These are phyloP conservation scores for Garcileccinum viscosum DNA, from an alignment of 1,284 basidiomycete genomes.

Conservation along the genomic window DNA sequence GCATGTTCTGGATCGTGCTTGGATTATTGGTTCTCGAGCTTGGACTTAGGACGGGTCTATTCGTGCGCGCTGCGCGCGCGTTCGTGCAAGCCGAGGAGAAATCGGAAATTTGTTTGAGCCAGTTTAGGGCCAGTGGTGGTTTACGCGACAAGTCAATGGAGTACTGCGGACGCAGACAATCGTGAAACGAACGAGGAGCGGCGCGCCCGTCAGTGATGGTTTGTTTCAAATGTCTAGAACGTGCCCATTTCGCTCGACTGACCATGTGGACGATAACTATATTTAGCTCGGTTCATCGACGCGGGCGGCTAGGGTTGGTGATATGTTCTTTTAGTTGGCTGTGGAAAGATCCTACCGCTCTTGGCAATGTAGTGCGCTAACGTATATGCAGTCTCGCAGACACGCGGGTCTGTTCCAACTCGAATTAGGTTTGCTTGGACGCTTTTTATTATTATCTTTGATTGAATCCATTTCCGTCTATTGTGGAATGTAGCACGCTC, in stretches of 20 bases:
- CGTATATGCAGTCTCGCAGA: no score
- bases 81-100: background rate
- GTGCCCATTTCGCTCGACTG: background rate
- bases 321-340: background rate
- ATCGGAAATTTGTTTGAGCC: background rate
- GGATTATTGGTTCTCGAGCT: background rate
- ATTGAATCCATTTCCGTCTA: no score
- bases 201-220: background rate
- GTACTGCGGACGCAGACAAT: background rate
- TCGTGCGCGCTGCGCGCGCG: no score
- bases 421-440: background rate
- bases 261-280: constrained; percentile 16
- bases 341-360: no score
- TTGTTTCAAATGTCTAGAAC: constrained; percentile 18
- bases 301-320: background rate
- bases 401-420: background rate
- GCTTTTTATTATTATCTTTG: no score
- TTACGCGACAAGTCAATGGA: background rate
- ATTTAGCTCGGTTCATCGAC: background rate
- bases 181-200: background rate
- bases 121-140: no score
- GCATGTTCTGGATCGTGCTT: background rate
- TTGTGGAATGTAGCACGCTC: no score
- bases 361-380: no score
- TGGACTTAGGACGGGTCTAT: background rate